Evolutionary conservation across 2,329 filamentous ascomycete genomes (phyloP).

Genomic region (Cercospora sp.): DNA sequence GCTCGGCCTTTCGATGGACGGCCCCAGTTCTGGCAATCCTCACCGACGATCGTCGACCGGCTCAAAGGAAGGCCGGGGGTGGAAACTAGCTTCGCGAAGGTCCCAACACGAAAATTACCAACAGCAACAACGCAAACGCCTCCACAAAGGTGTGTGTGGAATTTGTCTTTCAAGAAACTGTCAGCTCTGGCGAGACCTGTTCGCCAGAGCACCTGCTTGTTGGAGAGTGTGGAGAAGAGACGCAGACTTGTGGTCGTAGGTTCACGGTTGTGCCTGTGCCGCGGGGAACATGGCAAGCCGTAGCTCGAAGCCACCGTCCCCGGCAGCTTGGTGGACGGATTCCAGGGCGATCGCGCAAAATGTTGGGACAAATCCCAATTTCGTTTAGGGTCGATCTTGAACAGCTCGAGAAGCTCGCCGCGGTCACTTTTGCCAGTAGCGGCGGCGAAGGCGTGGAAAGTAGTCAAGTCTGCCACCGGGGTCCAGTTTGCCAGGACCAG

Average conservation of each 20-base stretch:
- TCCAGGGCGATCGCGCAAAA: slow-evolving; percentile 18
- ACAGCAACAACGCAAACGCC: not conserved
- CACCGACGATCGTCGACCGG: slow-evolving; percentile 8
- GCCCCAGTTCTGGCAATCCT: slow-evolving; percentile 19
- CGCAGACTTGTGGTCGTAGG: slow-evolving; percentile 21
- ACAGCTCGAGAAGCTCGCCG: slow-evolving; percentile 6
- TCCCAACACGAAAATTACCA: slow-evolving; percentile 24
- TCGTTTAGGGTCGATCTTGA: slow-evolving; percentile 28
- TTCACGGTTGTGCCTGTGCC: slow-evolving; percentile 24
- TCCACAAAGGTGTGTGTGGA: not conserved
- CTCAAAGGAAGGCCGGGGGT: slow-evolving; percentile 19
- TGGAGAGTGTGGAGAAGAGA: not conserved
- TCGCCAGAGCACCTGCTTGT: not conserved
- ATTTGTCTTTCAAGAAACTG: slow-evolving; percentile 15
- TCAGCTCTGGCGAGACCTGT: slow-evolving; percentile 21
- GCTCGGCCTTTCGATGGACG: slow-evolving; percentile 18
- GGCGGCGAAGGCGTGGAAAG: slow-evolving; percentile 18
- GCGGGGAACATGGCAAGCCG: slow-evolving; percentile 18
- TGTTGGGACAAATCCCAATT: slow-evolving; percentile 25
- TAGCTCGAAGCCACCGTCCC: slow-evolving; percentile 24
- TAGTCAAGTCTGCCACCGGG: not conserved
- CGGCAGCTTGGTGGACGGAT: slow-evolving; percentile 25
- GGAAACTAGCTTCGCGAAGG: slow-evolving; percentile 16
- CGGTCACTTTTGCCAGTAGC: not conserved
- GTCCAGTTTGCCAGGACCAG: not conserved